Base-by-base conservation (phyloP, 495 filamentous ascomycete species). In the Hypomontagnella submonticulosa region DNA sequence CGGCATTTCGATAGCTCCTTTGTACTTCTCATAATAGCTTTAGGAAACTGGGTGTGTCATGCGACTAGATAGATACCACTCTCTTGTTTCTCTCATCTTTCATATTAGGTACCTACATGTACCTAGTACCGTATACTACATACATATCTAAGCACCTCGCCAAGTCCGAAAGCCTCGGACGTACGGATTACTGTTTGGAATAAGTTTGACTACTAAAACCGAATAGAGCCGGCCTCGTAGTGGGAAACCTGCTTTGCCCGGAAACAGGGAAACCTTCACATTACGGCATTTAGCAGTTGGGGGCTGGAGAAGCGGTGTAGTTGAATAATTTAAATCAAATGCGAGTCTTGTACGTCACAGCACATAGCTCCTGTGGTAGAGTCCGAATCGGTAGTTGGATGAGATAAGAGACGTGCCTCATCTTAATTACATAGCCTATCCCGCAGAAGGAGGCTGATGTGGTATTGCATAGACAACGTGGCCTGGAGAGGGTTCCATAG, bases 301-400 rank as follows among this genome's bases (percentile, higher is more conserved):
- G 63, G 63, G 63, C 63, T 55, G 34, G 63, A 66, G n/a, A 46
- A 40, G 63, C 63, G 63, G 63, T 66, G 63, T 55, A 41, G 47
- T 60, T 36, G 4, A 55, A 38, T 27, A 66, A 48, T 58, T 27
- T 11, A 64, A 57, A 42, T 47, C 32, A 50, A 43, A 42, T 63
- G 48, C 47, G 37, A 33, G 30, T 20, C 42, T 46, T 43, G 34
- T 55, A 52, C 56, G 47, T 43, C 48, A 54, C 40, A 40, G 34
- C 36, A 48, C 13, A n/a, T 58, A 16, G 18, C 15, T 52, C 12
- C 12, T 18, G 37, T 16, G 16, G 37, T 20, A 12, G 7, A 51
- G 16, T 3, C 3, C 36, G 9, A 13, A 38, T 11, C 9, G 36
- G 36, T 13, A 60, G 9, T 20, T 47, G 41, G 36, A 44, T 43